phyloP scores from a whole-genome alignment of 768 basidiomycete genomes.

The Xerocomus potaroensis region DNA sequence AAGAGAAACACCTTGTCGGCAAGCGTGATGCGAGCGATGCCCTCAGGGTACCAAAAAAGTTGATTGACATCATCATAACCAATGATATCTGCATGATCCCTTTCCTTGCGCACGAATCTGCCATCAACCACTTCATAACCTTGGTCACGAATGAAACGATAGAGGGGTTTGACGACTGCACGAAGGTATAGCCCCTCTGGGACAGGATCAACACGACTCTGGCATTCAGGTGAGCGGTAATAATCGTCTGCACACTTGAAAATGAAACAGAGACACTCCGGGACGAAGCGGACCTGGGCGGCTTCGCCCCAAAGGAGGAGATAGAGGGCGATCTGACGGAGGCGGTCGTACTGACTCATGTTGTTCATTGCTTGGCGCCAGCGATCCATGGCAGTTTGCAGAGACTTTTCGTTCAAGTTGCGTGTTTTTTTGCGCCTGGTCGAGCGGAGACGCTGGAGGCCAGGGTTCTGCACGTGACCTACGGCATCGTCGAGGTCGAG shows the following conservation, averaged over 20 bases:
- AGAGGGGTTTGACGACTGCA: slow-evolving; percentile 87
- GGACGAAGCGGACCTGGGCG: slow-evolving; percentile 93
- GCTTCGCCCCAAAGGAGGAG: slow-evolving; percentile 98
- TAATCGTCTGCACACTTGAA: slow-evolving; percentile 99
- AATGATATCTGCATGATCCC: slow-evolving; percentile 90
- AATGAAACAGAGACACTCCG: slow-evolving; percentile 97
- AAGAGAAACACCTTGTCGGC: slow-evolving; percentile 69
- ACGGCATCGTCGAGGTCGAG: slow-evolving; percentile 98
- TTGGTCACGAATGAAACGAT: slow-evolving; percentile 95
- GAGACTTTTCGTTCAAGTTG: slow-evolving; percentile 53
- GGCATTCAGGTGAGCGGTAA: slow-evolving; percentile 98
- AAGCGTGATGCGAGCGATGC: slow-evolving; percentile 87
- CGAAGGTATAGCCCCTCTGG: slow-evolving; percentile 94
- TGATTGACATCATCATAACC: slow-evolving; percentile 99
- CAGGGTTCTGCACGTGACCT: slow-evolving; percentile 88
- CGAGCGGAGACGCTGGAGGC: slow-evolving; percentile 77
- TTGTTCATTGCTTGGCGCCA: slow-evolving; percentile 99
- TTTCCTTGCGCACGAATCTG: slow-evolving; percentile 89
- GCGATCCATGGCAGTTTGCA: slow-evolving; percentile 81
- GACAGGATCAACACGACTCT: slow-evolving; percentile 85
- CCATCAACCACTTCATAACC: slow-evolving; percentile 96
- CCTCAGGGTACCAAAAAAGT: slow-evolving; percentile 99
- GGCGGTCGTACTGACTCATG: slow-evolving; percentile 97
- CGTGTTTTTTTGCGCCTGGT: slow-evolving; percentile 57
- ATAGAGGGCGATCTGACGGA: slow-evolving; percentile 93